phyloP scores from a whole-genome alignment of 2,329 filamentous ascomycete species.

The Ceratocystis smalleyi region DNA sequence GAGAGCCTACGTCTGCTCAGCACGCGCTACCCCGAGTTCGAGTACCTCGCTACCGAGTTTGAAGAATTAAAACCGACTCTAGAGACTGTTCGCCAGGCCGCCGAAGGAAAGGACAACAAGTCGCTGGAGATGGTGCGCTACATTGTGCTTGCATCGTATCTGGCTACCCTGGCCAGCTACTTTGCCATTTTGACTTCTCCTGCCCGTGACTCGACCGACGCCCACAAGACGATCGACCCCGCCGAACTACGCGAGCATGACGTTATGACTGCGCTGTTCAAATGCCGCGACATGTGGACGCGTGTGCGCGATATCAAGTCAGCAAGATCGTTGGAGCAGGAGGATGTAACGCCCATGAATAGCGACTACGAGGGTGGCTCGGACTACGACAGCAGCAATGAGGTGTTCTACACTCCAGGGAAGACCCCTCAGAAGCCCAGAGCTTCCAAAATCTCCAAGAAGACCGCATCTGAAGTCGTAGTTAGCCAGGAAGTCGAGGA shows the following conservation, averaged over 20 bases:
- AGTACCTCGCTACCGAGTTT: constrained; percentile 69
- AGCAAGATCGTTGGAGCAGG: constrained; percentile 23
- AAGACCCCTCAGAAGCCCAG: constrained; percentile 21
- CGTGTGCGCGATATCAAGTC: constrained; percentile 51
- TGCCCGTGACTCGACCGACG: constrained; percentile 40
- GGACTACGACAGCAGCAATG: constrained; percentile 21
- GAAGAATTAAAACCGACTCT: constrained; percentile 54
- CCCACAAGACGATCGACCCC: constrained; percentile 50
- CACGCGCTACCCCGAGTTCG: constrained; percentile 80
- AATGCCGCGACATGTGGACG: constrained; percentile 68
- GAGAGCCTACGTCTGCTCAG: constrained; percentile 64
- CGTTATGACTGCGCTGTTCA: constrained; percentile 71
- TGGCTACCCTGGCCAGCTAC: constrained; percentile 80
- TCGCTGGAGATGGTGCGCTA: constrained; percentile 56
- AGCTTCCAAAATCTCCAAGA: constrained; percentile 25
- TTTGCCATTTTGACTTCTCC: constrained; percentile 84
- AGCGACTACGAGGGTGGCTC: constrained; percentile 25
- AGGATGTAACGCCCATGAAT: constrained; percentile 21
- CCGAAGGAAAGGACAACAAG: constrained; percentile 35
- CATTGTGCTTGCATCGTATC: constrained; percentile 68
- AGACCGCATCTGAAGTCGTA: constrained; percentile 31
- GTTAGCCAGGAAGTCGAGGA: constrained; percentile 51
- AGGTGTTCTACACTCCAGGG: constrained; percentile 18
- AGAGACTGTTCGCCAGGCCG: constrained; percentile 40
- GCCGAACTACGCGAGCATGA: constrained; percentile 75